These are phyloP conservation scores for Cyclotella distinguenda DNA, from an alignment of 108 stramenopile species.

Conservation along the genomic window DNA sequence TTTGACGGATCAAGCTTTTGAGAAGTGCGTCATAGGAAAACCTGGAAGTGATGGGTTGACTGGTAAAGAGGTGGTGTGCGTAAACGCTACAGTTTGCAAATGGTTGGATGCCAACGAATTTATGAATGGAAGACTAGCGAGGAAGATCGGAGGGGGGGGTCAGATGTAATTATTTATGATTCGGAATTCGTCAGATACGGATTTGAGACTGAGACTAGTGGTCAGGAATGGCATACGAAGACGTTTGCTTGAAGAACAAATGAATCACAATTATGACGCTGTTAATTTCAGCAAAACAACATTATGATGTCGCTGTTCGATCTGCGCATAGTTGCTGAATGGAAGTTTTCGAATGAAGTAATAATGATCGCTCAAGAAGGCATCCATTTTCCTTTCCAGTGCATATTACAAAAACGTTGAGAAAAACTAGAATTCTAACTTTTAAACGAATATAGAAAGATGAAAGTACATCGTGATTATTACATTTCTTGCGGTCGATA, in stretches of 20 bases:
- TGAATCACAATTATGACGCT: too few species aligned
- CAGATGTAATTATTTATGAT: slow-evolving; percentile 27
- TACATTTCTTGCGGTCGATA: slow-evolving; percentile 45
- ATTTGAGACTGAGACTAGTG: too few species aligned
- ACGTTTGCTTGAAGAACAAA: too few species aligned
- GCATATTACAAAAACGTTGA: neutral
- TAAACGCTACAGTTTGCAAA: slow-evolving; percentile 71
- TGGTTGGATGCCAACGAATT: slow-evolving; percentile 89
- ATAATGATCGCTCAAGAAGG: neutral
- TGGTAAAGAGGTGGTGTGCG: slow-evolving; percentile 71
- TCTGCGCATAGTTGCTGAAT: neutral
- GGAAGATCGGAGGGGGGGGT: slow-evolving; percentile 52
- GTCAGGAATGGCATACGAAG: too few species aligned
- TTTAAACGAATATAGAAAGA: neutral
- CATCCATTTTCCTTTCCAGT: neutral
- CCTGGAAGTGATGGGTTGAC: slow-evolving; percentile 48
- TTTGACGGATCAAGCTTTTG: slow-evolving; percentile 65
- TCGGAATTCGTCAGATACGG: too few species aligned
- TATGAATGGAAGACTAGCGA: slow-evolving; percentile 72
- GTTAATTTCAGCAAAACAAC: neutral
- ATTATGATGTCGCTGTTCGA: neutral
- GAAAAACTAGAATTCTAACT: neutral
- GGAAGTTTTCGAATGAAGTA: neutral
- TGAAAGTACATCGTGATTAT: neutral
- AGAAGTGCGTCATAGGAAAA: slow-evolving; percentile 72